phyloP scores from a whole-genome alignment of 257 asterid genomes.

The Solanum verrucosum region DNA sequence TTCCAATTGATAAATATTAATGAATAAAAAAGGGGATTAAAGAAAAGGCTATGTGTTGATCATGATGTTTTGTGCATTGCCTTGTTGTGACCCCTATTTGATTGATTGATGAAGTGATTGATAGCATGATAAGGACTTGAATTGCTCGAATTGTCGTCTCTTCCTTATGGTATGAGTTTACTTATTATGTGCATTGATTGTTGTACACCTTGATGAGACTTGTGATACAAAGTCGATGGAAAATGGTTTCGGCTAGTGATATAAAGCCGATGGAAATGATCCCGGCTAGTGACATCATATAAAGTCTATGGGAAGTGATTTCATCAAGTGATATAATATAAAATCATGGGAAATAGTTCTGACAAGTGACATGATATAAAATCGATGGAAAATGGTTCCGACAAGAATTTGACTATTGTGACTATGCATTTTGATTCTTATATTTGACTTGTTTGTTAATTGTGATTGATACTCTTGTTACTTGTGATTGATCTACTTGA shows the following conservation, averaged over 20 bases:
- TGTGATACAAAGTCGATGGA: neutral
- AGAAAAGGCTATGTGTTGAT: neutral
- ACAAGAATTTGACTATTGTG: neutral
- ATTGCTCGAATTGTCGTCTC: neutral
- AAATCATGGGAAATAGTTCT: neutral
- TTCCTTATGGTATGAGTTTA: neutral
- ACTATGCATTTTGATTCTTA: neutral
- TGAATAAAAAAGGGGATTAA: neutral
- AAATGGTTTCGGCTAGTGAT: neutral
- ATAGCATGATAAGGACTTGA: neutral
- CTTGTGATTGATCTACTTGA: neutral
- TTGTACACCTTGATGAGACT: neutral
- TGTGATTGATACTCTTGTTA: neutral
- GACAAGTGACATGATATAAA: no score
- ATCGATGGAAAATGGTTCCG: neutral
- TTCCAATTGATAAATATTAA: neutral
- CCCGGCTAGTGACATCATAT: no score
- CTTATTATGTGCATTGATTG: neutral
- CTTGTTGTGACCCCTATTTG: neutral
- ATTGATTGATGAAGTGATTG: neutral
- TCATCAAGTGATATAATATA: no score
- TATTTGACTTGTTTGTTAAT: neutral
- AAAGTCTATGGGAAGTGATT: neutral
- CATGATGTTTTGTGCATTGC: no score
- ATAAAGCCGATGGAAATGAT: no score